Conservation (phyloP, 1,139 yeast species). For the Lizanozyma gosingica region DNA sequence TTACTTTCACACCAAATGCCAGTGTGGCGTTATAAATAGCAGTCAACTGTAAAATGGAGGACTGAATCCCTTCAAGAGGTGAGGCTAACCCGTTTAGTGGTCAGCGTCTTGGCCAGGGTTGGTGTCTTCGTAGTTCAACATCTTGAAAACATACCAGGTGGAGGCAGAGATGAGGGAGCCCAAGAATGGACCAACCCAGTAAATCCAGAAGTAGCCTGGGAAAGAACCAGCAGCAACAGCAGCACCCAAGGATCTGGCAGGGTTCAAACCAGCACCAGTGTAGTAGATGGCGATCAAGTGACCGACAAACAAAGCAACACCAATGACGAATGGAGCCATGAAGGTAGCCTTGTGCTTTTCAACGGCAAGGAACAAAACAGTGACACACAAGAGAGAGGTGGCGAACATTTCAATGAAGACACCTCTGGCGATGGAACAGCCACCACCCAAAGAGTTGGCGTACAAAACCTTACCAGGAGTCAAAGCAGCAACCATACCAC, state of each 20-base stretch:
- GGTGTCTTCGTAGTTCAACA: conserved; percentile 61
- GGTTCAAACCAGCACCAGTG: conserved; percentile 91
- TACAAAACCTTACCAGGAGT: conserved; percentile 76
- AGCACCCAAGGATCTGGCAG: conserved; percentile 87
- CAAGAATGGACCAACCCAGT: conserved; percentile 80
- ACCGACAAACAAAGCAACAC: conserved; percentile 72
- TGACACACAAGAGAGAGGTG: conserved; percentile 61
- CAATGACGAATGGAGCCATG: conserved; percentile 80
- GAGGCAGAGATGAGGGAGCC: conserved; percentile 63
- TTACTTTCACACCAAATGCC: too few species aligned
- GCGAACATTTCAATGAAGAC: conserved; percentile 78
- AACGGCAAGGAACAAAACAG: conserved; percentile 78
- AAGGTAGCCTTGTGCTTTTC: conserved; percentile 71
- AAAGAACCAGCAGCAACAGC: conserved; percentile 61
- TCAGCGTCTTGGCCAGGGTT: conserved; percentile 63
- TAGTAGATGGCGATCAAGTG: conserved; percentile 76
- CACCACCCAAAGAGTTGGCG: conserved; percentile 67
- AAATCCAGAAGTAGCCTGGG: conserved; percentile 85
- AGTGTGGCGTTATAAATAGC: too few species aligned
- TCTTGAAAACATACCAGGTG: conserved; percentile 59
- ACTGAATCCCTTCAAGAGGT: too few species aligned
- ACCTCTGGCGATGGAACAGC: conserved; percentile 66
- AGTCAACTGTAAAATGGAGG: too few species aligned
- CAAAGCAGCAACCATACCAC: conserved; percentile 82
- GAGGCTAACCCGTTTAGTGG: conserved; percentile 7